These are phyloP conservation scores for Botrytis squamosa DNA, from an alignment of 2,329 filamentous ascomycete genomes.

Conservation along the genomic window DNA sequence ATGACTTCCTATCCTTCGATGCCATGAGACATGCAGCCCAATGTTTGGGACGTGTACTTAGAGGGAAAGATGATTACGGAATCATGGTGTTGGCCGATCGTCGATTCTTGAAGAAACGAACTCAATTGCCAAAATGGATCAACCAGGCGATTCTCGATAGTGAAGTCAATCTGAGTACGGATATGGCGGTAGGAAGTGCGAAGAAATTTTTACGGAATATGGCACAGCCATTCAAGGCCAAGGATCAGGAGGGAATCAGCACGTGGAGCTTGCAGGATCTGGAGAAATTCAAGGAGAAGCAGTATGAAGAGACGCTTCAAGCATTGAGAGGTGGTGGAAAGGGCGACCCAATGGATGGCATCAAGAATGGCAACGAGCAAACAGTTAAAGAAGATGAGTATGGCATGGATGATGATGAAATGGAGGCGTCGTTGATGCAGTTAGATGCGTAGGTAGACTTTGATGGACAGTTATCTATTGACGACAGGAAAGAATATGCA, in stretches of 20 bases:
- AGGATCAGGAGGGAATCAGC: constrained; percentile 87
- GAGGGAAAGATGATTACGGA: constrained; percentile 98
- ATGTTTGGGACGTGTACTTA: constrained; percentile 87
- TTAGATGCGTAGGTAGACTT: constrained; percentile 28
- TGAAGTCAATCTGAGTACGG: constrained; percentile 87
- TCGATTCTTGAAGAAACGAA: constrained; percentile 87
- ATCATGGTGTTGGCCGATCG: constrained; percentile 98
- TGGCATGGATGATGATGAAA: constrained; percentile 39
- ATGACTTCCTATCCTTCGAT: constrained; percentile 97
- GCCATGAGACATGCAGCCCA: constrained; percentile 99
- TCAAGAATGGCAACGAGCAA: constrained; percentile 28
- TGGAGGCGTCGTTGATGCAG: constrained; percentile 54
- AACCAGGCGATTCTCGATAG: constrained; percentile 80
- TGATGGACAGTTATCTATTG: not conserved
- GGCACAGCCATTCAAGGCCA: constrained; percentile 82
- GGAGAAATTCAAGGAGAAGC: constrained; percentile 72
- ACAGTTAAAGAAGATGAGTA: constrained; percentile 34
- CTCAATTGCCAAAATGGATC: constrained; percentile 95
- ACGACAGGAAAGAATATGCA: not conserved
- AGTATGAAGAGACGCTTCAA: constrained; percentile 65
- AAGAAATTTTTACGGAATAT: constrained; percentile 88
- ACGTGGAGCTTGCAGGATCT: constrained; percentile 86
- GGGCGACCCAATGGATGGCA: constrained; percentile 22
- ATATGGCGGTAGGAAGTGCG: constrained; percentile 88
- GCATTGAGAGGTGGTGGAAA: constrained; percentile 51